These are phyloP conservation scores for Globisporangium viniferum DNA, from an alignment of 352 stramenopile genomes.

Conservation along the genomic window DNA sequence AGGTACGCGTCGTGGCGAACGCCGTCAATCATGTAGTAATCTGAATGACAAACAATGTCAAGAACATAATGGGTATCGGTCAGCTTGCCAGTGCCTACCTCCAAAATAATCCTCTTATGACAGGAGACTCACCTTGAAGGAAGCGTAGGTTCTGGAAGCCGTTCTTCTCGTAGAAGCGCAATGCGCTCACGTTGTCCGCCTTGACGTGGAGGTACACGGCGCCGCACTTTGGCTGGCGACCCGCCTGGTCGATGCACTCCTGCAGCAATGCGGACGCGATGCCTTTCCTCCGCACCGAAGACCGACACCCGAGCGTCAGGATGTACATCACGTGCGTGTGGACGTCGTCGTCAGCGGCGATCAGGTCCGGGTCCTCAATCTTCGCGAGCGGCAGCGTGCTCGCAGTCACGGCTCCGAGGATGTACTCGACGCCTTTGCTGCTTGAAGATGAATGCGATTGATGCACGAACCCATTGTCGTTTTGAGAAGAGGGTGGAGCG, in stretches of 20 bases:
- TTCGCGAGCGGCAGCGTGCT: slow-evolving; percentile 80
- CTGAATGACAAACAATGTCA: slow-evolving; percentile 22
- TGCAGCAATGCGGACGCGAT: slow-evolving; percentile 90
- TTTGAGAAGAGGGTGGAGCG: slow-evolving; percentile 1
- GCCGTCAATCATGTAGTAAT: slow-evolving; percentile 88
- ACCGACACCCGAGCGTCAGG: slow-evolving; percentile 91
- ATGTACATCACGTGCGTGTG: slow-evolving; percentile 95
- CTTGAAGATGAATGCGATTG: not conserved
- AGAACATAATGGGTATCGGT: slow-evolving; percentile 4
- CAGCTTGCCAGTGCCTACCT: not conserved
- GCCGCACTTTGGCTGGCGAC: slow-evolving; percentile 73
- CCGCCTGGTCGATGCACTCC: slow-evolving; percentile 85
- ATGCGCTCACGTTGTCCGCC: slow-evolving; percentile 91
- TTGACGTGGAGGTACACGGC: slow-evolving; percentile 97
- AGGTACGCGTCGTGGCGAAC: slow-evolving; percentile 79
- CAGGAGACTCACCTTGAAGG: slow-evolving; percentile 71
- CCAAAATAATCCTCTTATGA: not conserved
- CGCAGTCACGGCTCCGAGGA: slow-evolving; percentile 90
- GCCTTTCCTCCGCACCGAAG: slow-evolving; percentile 81
- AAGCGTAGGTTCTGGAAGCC: slow-evolving; percentile 92
- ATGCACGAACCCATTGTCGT: not conserved
- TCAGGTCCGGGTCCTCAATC: slow-evolving; percentile 57
- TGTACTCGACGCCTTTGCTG: slow-evolving; percentile 23
- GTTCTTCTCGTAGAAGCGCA: slow-evolving; percentile 96
- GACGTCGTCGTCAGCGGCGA: slow-evolving; percentile 47